Conservation (phyloP, 2,329 filamentous ascomycete genomes). For the Calonectria pseudoreteaudii region DNA sequence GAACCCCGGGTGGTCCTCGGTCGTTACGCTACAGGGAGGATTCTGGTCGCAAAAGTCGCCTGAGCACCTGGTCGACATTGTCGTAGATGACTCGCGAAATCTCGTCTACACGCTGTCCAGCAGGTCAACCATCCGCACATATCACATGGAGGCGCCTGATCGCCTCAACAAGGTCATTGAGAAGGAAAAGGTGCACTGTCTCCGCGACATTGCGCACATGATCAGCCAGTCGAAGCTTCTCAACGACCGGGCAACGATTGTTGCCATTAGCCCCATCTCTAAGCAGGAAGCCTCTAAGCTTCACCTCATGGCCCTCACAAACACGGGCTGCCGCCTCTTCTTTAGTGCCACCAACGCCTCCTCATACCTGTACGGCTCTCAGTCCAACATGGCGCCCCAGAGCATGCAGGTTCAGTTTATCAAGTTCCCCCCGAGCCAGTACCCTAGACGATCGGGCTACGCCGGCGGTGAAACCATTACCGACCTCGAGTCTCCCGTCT, state of each 20-base stretch:
- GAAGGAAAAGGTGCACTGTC: constrained; percentile 70
- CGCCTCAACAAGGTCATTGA: constrained; percentile 74
- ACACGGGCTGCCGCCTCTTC: constrained; percentile 91
- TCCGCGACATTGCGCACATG: constrained; percentile 87
- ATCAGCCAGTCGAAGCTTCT: constrained; percentile 80
- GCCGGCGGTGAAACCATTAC: constrained; percentile 54
- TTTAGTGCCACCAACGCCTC: constrained; percentile 88
- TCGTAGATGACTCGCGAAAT: constrained; percentile 87
- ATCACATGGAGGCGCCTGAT: constrained; percentile 79
- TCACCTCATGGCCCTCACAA: constrained; percentile 90
- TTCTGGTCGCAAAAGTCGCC: constrained; percentile 63
- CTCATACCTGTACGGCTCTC: constrained; percentile 71
- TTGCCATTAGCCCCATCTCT: constrained; percentile 88
- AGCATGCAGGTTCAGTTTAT: constrained; percentile 99
- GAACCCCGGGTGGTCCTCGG: constrained; percentile 75
- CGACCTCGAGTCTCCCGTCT: constrained; percentile 62
- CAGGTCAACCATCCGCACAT: constrained; percentile 89
- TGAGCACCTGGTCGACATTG: constrained; percentile 82
- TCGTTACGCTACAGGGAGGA: constrained; percentile 64
- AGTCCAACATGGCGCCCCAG: constrained; percentile 77
- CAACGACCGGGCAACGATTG: constrained; percentile 76
- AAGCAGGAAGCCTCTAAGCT: constrained; percentile 83
- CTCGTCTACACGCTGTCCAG: constrained; percentile 93
- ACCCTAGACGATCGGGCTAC: constrained; percentile 45
- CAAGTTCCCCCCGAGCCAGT: constrained; percentile 81